Percentiles rank a stretch among this genome's conserved stretches.
Conservation (phyloP, 2,329 filamentous ascomycete species). For the Exophiala lecanii-corni region DNA sequence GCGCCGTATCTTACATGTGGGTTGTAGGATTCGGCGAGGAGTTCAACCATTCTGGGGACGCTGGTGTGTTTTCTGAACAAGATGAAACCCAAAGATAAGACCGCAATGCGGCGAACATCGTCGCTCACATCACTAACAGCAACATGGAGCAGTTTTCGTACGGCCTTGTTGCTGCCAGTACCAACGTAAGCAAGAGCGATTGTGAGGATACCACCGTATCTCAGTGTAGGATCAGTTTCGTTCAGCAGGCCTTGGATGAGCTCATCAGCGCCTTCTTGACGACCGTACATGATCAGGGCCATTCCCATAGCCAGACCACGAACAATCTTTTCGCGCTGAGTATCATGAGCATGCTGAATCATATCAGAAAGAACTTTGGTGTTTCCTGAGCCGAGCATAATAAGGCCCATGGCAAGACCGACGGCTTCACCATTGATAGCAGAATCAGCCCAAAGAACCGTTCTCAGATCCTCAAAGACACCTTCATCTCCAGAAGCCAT, state of each 20-base stretch:
- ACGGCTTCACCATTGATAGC: conserved; percentile 96
- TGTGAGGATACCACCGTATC: conserved; percentile 98
- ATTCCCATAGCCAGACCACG: conserved; percentile 92
- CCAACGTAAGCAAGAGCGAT: conserved; percentile 96
- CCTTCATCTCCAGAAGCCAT: conserved; percentile 92
- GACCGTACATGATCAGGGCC: conserved; percentile 96
- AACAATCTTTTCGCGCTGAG: conserved; percentile 97
- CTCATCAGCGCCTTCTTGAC: conserved; percentile 90
- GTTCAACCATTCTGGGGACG: conserved; percentile 96
- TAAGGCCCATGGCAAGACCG: conserved; percentile 90
- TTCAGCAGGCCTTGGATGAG: conserved; percentile 89
- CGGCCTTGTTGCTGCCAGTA: conserved; percentile 96
- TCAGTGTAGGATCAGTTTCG: conserved; percentile 86
- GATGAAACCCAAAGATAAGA: conserved; percentile 97
- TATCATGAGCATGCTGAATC: conserved; percentile 97
- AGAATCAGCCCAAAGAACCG: conserved; percentile 85
- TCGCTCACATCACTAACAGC: conserved; percentile 98
- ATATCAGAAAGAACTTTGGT: conserved; percentile 90
- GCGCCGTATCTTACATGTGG: conserved; percentile 96
- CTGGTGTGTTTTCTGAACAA: conserved; percentile 96
- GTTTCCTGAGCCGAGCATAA: conserved; percentile 98
- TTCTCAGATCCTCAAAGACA: conserved; percentile 87
- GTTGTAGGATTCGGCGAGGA: conserved; percentile 97
- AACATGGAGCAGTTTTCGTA: conserved; percentile 88
- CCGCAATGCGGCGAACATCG: conserved; percentile 89